Conservation (phyloP, 805 yeast genomes). For the Yarrowia deformans region DNA sequence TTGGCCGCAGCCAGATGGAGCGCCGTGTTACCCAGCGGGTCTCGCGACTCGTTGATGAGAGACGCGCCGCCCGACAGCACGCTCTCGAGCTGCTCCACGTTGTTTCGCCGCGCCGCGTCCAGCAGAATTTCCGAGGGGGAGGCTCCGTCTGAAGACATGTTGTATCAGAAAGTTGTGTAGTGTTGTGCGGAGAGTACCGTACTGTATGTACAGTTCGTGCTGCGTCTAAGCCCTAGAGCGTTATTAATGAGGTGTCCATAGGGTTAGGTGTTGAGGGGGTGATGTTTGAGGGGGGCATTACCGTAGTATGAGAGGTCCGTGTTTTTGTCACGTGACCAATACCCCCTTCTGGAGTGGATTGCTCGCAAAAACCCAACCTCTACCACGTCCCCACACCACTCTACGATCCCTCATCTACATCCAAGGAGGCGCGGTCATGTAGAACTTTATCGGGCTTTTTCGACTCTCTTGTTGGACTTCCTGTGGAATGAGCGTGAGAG, state of each 20-base stretch:
- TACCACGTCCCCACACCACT: background rate
- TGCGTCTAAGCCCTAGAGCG: conserved; percentile 20
- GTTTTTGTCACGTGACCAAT: background rate
- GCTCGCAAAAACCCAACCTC: background rate
- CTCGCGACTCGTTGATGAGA: conserved; percentile 72
- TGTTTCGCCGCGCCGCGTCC: conserved; percentile 89
- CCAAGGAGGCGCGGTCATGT: conserved; percentile 13
- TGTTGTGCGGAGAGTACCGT: background rate
- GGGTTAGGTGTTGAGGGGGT: conserved; percentile 7
- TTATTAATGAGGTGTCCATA: conserved; percentile 32
- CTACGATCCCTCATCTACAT: background rate
- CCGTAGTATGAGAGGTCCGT: too few relatives aligned
- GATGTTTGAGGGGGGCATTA: background rate
- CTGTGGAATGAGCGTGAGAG: too few relatives aligned
- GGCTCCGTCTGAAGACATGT: conserved; percentile 66
- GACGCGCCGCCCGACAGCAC: conserved; percentile 55
- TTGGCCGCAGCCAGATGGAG: conserved; percentile 80
- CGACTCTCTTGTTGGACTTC: background rate
- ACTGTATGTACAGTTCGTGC: background rate
- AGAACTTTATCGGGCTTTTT: conserved; percentile 13
- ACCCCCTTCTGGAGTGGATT: too few relatives aligned
- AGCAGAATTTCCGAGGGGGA: conserved; percentile 76
- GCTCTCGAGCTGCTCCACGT: conserved; percentile 71
- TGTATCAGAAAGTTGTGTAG: background rate
- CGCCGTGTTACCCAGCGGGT: conserved; percentile 80